Evolutionary conservation across 306 rosid genomes (phyloP), one percentile per base, ranked within the genome.

Genomic region (Pueraria montana): DNA sequence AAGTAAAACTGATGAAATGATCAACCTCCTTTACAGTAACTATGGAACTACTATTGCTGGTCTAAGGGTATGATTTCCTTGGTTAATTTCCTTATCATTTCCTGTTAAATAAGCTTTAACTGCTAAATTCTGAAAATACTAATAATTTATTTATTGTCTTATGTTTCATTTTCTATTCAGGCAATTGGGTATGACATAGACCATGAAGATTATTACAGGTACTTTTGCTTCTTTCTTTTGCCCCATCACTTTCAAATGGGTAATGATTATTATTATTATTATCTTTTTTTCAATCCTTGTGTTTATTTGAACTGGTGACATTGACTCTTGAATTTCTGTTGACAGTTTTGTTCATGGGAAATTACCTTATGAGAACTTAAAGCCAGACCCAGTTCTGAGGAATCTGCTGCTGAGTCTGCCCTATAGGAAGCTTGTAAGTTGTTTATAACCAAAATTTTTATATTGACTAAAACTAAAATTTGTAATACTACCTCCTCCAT

Each of bases 41-140:
- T 96, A 91, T 82, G 99, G 98, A 84, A 96, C 99, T 6, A 96
- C 98, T 68, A 84, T 96, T 89, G 91, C 98, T 79, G 99, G 99
- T 82, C 89, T 96, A 16, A 91, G 93, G 96, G 99, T 96, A 91
- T 69, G 79, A 26, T 73, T 32, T 56, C 20, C 65, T 65, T 24
- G 12, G 1, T n/a, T n/a, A n/a, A n/a, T 53, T 12, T 73, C 56
- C 32, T 69, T 40, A 1, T 14, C 13, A 56, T 65, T 32, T 68
- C 8, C 16, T 36, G 5, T 14, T 62, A 62, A 62, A 27, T 65
- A 32, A 34, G 8, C 2, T 34, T 66, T 16, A 66, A n/a, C 2
- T 8, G 26, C 14, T 65, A 65, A 65, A 34, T 4, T 72, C 46
- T 40, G 48, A 17, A 27, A 24, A 42, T 65, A 36, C 17, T 43